Evolutionary conservation across 345 rosid species (phyloP), one percentile per base, ranked within the genome.

Genomic region (Ceriops decandra): DNA sequence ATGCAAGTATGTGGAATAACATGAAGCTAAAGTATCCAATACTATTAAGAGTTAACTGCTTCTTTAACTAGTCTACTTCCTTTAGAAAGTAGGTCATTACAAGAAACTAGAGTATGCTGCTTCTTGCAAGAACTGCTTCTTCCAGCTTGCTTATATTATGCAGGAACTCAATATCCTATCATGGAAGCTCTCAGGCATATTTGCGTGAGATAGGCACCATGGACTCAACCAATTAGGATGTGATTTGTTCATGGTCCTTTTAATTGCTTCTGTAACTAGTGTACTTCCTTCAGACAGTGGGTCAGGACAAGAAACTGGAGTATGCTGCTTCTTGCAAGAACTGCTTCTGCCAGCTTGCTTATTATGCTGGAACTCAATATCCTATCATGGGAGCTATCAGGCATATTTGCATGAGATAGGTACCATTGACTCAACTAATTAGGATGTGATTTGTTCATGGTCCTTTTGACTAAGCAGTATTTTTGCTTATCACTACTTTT

Each of bases 331-430:
- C 35, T 93, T 93, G 26, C 26, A 24, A 24, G 26, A 24, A 24
- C 26, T 24, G 26, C 26, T 24, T 24, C 26, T 24, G 26, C 62
- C 84, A 96, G 72, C 96, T 93, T 74, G 96, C 90, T 46, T 90
- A 89, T 68, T 93, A 90, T 21, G 90, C 87, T 6, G 97, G 98
- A 76, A 87, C 96, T 68, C 26, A 90, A 62, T 93, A 90, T 83
- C 98, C 98, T 6, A 90, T 93, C 36, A 90, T 90, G 93, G 96
- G 93, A 24, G 96, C 97, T 81, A 86, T 93, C 53, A 90, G 98
- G 47, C 13, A 42, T 2, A 42, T 42, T 42, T 42, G 47, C 47
- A 10, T 3, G 47, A 42, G 7, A 52, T 20, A 46, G 21, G 32
- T 26, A n/a, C 27, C 27, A 22, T 54, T 54, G 24, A 54, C 11